Evolutionary conservation across 805 yeast genomes (phyloP), one percentile per base, ranked within the genome.

Genomic region (Barnettozyma sucrosica): DNA sequence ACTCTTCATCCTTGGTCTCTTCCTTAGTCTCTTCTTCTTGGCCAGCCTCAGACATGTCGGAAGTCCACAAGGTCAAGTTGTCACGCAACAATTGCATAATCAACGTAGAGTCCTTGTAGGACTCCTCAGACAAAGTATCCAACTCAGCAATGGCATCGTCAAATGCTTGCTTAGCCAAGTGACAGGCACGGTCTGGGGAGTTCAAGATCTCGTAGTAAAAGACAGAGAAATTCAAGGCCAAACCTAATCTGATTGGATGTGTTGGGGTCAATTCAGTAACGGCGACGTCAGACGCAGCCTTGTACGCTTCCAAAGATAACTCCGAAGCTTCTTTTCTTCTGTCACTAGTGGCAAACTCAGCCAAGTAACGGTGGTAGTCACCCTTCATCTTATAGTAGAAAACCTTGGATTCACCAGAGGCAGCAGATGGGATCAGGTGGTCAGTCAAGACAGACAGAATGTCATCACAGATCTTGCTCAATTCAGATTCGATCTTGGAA

Each of bases 301-400:
- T 86, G 79, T 92, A 92, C 54, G 97, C 92, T 71, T 89, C 96
- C 66, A 89, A 80, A 36, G 98, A 92, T 57, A 84, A 78, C 63
- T 86, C 89, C 44, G 98, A 93, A 55, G 96, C 95, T 57, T 79
- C 89, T 68, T 89, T 88, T 69, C 97, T 87, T 72, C 84, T 85
- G 59, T 89, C 97, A 56, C 87, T 81, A 62, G 82, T 78, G 54
- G 97, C 92, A 66, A 92, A 93, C 76, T 92, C 99, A 54, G 97
- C 97, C 74, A 92, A 80, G 73, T 92, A 92, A 78, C 99, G 96
- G 78, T 90, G 96, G 79, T 92, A 92, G 72, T 92, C 99, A 79
- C 98, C 99, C 77, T 92, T 92, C 98, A 92, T 92, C 81, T 92
- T 92, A 77, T 88, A 89, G 80, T 92, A 92, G 73, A 92, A 92